A percentile compares a stretch with the other conserved stretches of the same genome.
Conservation (phyloP, 1,284 basidiomycete genomes). For the Gymnopus androsaceus region DNA sequence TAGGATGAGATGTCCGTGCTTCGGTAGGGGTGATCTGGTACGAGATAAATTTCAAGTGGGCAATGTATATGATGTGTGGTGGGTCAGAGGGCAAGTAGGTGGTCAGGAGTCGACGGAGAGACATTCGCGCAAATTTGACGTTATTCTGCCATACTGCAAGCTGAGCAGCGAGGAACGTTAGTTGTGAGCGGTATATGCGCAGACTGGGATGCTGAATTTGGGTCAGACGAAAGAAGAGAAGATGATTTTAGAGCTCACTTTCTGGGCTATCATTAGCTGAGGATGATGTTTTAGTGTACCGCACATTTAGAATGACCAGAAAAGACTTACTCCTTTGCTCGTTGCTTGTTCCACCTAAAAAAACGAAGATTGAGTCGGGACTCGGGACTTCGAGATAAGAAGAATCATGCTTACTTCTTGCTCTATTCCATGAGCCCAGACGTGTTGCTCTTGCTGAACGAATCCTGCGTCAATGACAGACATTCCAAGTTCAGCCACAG, state of each 20-base stretch:
- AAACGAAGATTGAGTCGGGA: neutral
- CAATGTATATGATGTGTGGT: constrained; percentile 52
- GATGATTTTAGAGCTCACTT: constrained; percentile 38
- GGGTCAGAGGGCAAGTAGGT: constrained; percentile 50
- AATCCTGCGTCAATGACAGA: constrained; percentile 50
- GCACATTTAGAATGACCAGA: neutral
- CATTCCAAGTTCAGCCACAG: constrained; percentile 66
- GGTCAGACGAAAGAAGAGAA: constrained; percentile 3
- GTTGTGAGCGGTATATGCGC: constrained; percentile 54
- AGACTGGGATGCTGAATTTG: constrained; percentile 58
- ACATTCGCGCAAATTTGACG: constrained; percentile 55
- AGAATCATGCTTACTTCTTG: constrained; percentile 42
- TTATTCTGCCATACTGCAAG: constrained; percentile 56
- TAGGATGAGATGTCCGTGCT: constrained; percentile 17
- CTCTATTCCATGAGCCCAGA: constrained; percentile 51
- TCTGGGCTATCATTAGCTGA: constrained; percentile 64
- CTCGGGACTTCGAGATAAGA: neutral
- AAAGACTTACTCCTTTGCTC: constrained; percentile 45
- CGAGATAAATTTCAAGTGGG: constrained; percentile 55
- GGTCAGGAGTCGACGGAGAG: constrained; percentile 55
- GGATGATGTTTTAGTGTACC: constrained; percentile 14
- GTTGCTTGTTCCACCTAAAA: constrained; percentile 51
- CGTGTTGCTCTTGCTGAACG: constrained; percentile 36
- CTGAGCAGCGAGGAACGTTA: constrained; percentile 60
- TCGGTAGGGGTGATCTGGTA: constrained; percentile 33